Conservation (phyloP, 1,284 basidiomycete genomes). For the Apiotrichum mycotoxinovorans region DNA sequence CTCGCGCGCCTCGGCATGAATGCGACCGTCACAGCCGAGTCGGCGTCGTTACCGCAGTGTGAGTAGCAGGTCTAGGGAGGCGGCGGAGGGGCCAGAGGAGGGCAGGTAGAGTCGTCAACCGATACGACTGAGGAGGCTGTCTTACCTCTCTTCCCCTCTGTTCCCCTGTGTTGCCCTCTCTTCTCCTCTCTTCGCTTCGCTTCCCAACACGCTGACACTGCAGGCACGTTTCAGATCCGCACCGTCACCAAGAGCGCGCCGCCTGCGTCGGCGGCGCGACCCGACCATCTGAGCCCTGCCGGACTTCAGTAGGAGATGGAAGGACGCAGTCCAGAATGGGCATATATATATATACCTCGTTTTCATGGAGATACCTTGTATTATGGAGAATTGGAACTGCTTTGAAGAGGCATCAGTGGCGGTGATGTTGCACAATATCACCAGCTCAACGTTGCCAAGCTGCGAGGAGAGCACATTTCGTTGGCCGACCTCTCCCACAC, state of each 20-base stretch:
- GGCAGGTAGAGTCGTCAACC: background rate
- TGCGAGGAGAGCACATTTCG: too few relatives aligned
- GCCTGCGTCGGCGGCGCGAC: background rate
- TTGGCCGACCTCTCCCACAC: too few relatives aligned
- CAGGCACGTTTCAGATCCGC: constrained; percentile 47
- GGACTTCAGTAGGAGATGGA: background rate
- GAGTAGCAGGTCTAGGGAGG: constrained; percentile 31
- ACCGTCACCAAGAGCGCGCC: constrained; percentile 20
- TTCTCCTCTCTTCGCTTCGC: background rate
- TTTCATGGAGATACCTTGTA: background rate
- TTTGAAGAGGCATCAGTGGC: too few relatives aligned
- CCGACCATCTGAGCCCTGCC: background rate
- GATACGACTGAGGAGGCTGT: too few relatives aligned
- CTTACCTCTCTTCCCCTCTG: too few relatives aligned
- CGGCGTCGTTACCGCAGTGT: constrained; percentile 80
- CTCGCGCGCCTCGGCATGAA: constrained; percentile 71
- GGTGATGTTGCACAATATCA: too few relatives aligned
- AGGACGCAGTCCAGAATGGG: background rate
- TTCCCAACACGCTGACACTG: background rate
- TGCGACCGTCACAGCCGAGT: constrained; percentile 69
- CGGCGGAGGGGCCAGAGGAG: background rate
- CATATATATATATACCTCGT: background rate
- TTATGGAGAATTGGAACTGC: background rate
- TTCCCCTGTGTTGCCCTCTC: background rate
- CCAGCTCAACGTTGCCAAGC: too few relatives aligned